Base-by-base conservation (phyloP, 2,329 filamentous ascomycete species). In the Aaosphaeria pasadenensis region DNA sequence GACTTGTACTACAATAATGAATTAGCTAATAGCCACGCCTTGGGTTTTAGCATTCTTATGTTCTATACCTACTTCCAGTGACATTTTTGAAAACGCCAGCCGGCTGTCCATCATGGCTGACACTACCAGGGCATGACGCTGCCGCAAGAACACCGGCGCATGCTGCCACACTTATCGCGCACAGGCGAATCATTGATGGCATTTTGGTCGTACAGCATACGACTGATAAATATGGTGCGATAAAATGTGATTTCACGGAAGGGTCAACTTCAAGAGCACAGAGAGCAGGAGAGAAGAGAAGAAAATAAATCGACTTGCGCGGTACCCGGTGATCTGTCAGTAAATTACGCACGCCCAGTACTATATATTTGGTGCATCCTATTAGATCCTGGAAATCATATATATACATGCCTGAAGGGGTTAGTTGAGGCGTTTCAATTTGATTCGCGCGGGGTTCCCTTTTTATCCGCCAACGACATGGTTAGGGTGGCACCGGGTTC, bases 1-100 rank as follows among this genome's bases (percentile, higher is more conserved):
- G 5, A 52, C 52, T 45, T 56, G 46, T 3, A 54, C 56, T 58
- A 35, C 7, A 44, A 40, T 11, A 28, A n/a, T 24, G 17, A 24
- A n/a, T 9, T 11, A 11, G 39, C 7, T 40, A 28, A 11, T 11
- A 7, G 39, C 4, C 39, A n/a, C 39, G 4, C 9, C 7, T n/a
- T 2, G 11, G 17, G 17, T 24, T 28, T 11, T 7, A 24, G 11
- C 11, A 28, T 28, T 9, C 33, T 17, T 32, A 44, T 30, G 32
- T 44, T 29, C n/a, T 5, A 29, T 11, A 42, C 49, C 48, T 28
- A 51, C 49, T 45, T 42, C 45, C 45, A 35, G 45, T 48, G 6
- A 51, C 33, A 30, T 51, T 51, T 28, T 44, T 39, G 24, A 51
- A 43, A 13, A 38, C 33, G 32, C 49, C 49, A 42, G 30, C 45